Conservation (phyloP, 2,329 filamentous ascomycete species). For the Aspergillus fumigatus region DNA sequence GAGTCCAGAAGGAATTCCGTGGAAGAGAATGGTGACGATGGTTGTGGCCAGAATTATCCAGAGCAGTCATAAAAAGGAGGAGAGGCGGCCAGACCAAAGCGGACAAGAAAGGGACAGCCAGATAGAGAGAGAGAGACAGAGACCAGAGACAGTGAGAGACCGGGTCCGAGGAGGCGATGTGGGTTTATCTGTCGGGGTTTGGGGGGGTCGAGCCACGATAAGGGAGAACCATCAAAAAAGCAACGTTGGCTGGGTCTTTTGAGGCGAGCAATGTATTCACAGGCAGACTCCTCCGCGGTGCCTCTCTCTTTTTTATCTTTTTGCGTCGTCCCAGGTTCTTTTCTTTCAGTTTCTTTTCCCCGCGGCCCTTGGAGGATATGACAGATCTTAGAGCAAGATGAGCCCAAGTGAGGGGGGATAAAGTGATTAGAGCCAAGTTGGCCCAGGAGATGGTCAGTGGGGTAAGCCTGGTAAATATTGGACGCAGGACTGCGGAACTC, state of each 20-base stretch:
- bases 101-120: not conserved
- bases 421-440: not conserved
- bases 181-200: not conserved
- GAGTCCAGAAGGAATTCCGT: constrained; percentile 16
- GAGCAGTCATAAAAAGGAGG: constrained; percentile 2
- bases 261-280: not conserved
- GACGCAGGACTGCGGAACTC: not conserved
- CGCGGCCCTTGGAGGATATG: not conserved
- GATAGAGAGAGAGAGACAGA: not conserved
- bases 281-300: not conserved
- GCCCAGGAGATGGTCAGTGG: not conserved
- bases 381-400: not conserved
- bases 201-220: not conserved
- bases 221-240: not conserved
- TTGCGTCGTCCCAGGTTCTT: not conserved
- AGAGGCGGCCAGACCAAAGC: constrained; percentile 4
- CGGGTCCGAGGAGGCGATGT: not conserved
- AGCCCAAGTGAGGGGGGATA: not conserved
- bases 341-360: not conserved
- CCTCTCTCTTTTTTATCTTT: not conserved
- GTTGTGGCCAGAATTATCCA: not conserved
- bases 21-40: not conserved
- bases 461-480: not conserved
- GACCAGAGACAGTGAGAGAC: not conserved
- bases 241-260: not conserved